Conservation (phyloP, 805 yeast genomes). For the Candida gorgasii region DNA sequence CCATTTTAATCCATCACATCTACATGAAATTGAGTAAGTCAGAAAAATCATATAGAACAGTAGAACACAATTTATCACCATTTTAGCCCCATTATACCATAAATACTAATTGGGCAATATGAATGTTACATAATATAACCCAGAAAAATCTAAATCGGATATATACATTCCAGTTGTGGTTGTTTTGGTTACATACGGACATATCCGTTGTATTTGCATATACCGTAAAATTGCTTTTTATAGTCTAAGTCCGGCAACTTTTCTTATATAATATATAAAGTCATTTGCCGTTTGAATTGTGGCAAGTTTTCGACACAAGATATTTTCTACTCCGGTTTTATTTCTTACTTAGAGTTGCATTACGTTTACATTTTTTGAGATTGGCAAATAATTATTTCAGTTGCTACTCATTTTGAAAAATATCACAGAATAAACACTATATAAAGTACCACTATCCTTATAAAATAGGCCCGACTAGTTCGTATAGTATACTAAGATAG, state of each 20-base stretch:
- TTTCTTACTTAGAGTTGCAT: not conserved
- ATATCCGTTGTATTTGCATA: no score
- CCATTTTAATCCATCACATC: constrained; percentile 40
- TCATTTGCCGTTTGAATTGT: not conserved
- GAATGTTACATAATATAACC: no score
- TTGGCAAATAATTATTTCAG: not conserved
- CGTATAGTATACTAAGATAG: not conserved
- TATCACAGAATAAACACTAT: no score
- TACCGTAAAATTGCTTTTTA: not conserved
- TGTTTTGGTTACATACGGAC: no score
- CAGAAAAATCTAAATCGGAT: no score
- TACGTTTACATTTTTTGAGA: not conserved
- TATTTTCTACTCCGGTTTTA: not conserved
- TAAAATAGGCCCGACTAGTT: not conserved
- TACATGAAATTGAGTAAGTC: constrained; percentile 29
- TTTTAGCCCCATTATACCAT: no score
- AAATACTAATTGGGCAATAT: no score
- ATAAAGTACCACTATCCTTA: no score
- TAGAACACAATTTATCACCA: constrained; percentile 39
- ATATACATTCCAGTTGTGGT: no score
- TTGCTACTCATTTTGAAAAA: not conserved
- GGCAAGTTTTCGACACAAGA: not conserved
- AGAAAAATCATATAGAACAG: constrained; percentile 31
- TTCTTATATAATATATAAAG: not conserved
- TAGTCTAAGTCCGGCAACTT: not conserved